Percentiles rank a stretch among this genome's conserved stretches.
Conservation (phyloP, 2,329 filamentous ascomycete genomes). For the Penicillium janthinellum region DNA sequence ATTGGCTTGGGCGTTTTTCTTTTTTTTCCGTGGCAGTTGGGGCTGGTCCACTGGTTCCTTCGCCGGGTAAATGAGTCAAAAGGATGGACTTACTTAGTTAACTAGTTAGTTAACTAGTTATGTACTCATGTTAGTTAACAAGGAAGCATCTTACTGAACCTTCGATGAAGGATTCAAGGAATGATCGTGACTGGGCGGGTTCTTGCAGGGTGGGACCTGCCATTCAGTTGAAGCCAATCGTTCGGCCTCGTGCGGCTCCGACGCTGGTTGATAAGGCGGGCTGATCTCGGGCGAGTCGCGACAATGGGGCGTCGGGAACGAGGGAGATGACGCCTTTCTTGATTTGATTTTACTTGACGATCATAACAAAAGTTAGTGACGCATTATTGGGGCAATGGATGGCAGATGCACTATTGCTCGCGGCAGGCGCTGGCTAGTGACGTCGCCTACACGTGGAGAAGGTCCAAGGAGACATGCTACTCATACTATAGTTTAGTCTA, state of each 20-base stretch:
- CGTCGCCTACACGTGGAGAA: conserved; percentile 1
- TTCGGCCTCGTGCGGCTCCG: conserved; percentile 15
- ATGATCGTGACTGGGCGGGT: neutral
- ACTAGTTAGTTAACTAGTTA: too few relatives aligned
- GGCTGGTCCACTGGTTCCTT: neutral
- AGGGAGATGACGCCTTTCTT: neutral
- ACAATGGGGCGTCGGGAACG: neutral
- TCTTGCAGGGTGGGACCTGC: conserved; percentile 2
- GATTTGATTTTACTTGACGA: neutral
- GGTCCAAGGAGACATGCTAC: neutral
- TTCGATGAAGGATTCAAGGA: too few relatives aligned
- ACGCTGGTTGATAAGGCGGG: neutral
- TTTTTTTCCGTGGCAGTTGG: neutral
- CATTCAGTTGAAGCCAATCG: conserved; percentile 15
- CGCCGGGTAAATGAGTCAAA: neutral
- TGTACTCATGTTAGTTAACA: too few relatives aligned
- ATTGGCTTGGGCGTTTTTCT: neutral
- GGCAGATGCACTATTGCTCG: neutral
- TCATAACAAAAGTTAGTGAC: neutral
- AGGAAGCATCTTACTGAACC: too few relatives aligned
- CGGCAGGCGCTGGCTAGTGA: neutral
- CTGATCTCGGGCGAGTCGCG: neutral
- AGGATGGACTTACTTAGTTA: neutral
- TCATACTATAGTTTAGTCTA: neutral
- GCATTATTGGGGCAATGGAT: neutral